A percentile compares a stretch with the other conserved stretches of the same genome.
Evolutionary conservation across 208 protist species (phyloP).

Genomic region (Leishmania major): DNA sequence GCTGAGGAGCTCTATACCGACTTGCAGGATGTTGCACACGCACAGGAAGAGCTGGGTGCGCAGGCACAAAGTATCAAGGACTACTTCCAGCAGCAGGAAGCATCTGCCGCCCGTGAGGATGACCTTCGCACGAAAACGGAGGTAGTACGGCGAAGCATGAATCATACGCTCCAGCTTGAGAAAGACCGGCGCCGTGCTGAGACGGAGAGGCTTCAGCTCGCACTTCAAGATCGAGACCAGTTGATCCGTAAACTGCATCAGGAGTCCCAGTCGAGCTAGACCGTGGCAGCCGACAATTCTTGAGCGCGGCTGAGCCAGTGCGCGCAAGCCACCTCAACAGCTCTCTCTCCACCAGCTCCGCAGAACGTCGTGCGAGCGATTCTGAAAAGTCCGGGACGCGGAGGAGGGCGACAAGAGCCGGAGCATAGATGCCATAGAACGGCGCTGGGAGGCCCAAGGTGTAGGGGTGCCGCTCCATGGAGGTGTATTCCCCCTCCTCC

Average conservation of each 20-base stretch:
- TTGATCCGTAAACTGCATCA: slow-evolving; percentile 62
- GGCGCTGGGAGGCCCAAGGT: too few relatives aligned
- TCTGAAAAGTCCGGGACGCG: too few relatives aligned
- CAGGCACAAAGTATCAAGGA: slow-evolving; percentile 60
- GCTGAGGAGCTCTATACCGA: slow-evolving; percentile 64
- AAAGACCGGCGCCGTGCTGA: slow-evolving; percentile 40
- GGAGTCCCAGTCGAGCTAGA: slow-evolving; percentile 8
- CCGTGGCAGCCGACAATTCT: background rate
- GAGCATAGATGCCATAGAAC: background rate
- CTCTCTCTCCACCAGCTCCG: background rate
- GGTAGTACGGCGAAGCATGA: slow-evolving; percentile 44
- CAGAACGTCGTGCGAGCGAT: background rate
- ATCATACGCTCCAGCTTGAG: slow-evolving; percentile 47
- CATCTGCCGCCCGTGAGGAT: slow-evolving; percentile 42
- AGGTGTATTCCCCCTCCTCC: background rate
- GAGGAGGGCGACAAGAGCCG: background rate
- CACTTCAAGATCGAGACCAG: slow-evolving; percentile 72
- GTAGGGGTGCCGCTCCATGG: background rate
- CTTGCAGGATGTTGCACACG: slow-evolving; percentile 45
- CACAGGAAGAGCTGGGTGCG: slow-evolving; percentile 65
- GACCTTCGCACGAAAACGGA: slow-evolving; percentile 63
- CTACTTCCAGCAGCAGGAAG: slow-evolving; percentile 55
- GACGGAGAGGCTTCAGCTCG: slow-evolving; percentile 51
- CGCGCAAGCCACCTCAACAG: background rate
- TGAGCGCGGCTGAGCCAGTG: background rate